Conservation (phyloP, 2,329 filamentous ascomycete genomes). For the Zymoseptoria ardabiliae region DNA sequence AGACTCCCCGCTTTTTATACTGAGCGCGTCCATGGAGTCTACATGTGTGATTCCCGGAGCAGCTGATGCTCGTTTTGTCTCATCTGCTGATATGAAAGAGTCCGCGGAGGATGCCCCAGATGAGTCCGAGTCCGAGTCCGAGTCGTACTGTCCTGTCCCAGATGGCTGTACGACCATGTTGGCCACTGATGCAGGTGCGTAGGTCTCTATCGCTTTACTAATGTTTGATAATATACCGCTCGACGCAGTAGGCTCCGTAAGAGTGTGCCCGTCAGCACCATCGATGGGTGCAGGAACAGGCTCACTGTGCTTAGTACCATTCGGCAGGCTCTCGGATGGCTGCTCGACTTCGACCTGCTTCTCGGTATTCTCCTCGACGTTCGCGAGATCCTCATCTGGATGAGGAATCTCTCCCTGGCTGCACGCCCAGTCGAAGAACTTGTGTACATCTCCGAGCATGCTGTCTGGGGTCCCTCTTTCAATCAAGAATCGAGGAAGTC, state of each 20-base stretch:
- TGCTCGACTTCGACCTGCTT: not conserved
- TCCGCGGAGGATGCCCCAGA: conserved; percentile 22
- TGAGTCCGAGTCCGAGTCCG: conserved; percentile 12
- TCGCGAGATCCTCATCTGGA: conserved; percentile 30
- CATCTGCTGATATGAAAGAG: conserved; percentile 38
- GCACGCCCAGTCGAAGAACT: conserved; percentile 74
- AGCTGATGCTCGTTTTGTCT: conserved; percentile 29
- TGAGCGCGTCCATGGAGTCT: conserved; percentile 19
- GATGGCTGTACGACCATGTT: conserved; percentile 17
- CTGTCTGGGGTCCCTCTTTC: conserved; percentile 77
- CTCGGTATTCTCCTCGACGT: conserved; percentile 4
- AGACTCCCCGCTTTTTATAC: conserved; percentile 17
- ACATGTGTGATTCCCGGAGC: conserved; percentile 23
- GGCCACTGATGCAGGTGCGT: conserved; percentile 29
- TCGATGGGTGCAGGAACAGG: not conserved
- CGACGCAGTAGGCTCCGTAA: conserved; percentile 3
- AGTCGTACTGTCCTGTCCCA: not conserved
- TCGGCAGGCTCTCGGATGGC: not conserved
- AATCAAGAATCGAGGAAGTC: conserved; percentile 84
- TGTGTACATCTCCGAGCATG: conserved; percentile 70
- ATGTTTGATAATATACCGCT: conserved; percentile 26
- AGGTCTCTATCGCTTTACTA: conserved; percentile 27
- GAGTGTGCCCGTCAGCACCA: not conserved
- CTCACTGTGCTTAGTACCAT: not conserved
- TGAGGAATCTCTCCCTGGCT: conserved; percentile 38